These are phyloP conservation scores for Voacanga thouarsii DNA, from an alignment of 257 asterid genomes.

Conservation along the genomic window DNA sequence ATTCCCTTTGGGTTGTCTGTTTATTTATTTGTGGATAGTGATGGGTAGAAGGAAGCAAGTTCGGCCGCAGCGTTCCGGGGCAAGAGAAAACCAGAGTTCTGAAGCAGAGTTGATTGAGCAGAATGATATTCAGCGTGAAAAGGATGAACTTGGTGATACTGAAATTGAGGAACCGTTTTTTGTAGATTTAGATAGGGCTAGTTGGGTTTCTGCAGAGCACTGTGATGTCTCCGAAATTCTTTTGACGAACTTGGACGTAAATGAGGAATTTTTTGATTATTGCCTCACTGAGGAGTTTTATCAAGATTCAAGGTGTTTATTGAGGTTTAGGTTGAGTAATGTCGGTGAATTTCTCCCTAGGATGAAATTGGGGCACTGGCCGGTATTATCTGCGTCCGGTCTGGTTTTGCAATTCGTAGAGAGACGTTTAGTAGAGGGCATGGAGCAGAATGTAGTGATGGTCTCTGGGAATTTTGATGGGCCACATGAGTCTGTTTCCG, in stretches of 20 bases:
- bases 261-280: constrained; percentile 45
- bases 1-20: not conserved
- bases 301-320: constrained; percentile 41
- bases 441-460: constrained; percentile 48
- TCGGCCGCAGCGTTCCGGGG: constrained; percentile 72
- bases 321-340: constrained; percentile 63
- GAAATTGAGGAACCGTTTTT: constrained; percentile 44
- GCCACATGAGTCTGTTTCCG: constrained; percentile 73
- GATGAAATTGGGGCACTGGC: constrained; percentile 94
- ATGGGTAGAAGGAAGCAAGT: constrained; percentile 89
- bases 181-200: constrained; percentile 56
- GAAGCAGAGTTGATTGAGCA: constrained; percentile 31
- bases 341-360: constrained; percentile 60
- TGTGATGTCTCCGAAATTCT: constrained; percentile 72
- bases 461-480: constrained; percentile 77
- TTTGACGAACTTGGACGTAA: constrained; percentile 55
- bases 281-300: constrained; percentile 45
- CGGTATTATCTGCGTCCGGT: constrained; percentile 53
- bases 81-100: constrained; percentile 27
- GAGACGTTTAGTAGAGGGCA: constrained; percentile 34
- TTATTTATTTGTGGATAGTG: constrained; percentile 17
- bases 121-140: constrained; percentile 14
- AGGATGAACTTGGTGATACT: constrained; percentile 20
- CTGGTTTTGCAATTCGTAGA: constrained; percentile 55
- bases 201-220: constrained; percentile 62